Evolutionary conservation across 139 green algal species (phyloP), one percentile per base, ranked within the genome.

Genomic region (Picochlorum sp.): DNA sequence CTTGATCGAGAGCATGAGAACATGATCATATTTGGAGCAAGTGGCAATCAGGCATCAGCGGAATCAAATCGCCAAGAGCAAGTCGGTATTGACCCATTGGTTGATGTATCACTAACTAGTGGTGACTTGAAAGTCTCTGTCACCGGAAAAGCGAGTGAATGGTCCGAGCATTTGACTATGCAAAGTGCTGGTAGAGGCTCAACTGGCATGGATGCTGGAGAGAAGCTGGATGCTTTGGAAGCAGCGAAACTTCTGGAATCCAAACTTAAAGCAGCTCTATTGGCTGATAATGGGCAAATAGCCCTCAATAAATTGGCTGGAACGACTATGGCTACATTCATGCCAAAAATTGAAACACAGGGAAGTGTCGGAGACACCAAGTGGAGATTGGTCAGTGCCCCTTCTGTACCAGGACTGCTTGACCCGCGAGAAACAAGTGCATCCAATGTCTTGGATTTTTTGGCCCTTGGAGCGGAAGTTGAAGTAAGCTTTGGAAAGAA

Each of bases 321-420:
- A 23, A 82, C 79, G 57, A 96, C 93, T 3, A 80, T 96, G 37
- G 73, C 75, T 34, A 91, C 81, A 4, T 73, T 98, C 58, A 84
- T 97, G 82, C 93, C 93, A 47, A 93, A 91, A 68, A 84, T 98
- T 30, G 90, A 98, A 78, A 96, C 89, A 3, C 82, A 87, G 28
- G 93, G 93, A 0, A 41, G 65, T 83, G 65, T 88, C 54, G 28
- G 61, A 18, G 38, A 56, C 28, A 72, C 82, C 26, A 73, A 82
- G n/a, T 98, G 91, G 90, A 80, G 92, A 9, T 79, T 98, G 18
- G 88, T 96, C 20, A 81, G 73, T 34, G 87, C 88, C 14, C 87
- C 88, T n/a, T 80, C 80, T 51, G 85, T 96, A 26, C 84, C 85
- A n/a, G 82, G 83, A 49, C 64, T 86, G 8, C 50, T 71, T 66